phyloP scores from a whole-genome alignment of 2,329 filamentous ascomycete species.

The Ophiobolus disseminans region DNA sequence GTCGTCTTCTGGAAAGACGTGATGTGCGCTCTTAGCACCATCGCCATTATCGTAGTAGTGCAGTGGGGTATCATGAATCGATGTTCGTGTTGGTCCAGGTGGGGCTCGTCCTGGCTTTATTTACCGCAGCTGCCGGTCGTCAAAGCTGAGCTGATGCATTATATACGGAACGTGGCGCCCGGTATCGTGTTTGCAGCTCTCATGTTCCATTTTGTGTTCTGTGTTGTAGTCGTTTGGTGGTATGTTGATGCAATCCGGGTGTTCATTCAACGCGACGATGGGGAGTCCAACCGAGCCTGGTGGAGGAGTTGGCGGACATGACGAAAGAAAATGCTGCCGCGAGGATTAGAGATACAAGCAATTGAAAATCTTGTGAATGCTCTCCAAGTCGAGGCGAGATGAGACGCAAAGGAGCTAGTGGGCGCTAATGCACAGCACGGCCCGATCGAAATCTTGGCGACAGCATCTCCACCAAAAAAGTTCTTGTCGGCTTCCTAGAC shows the following conservation, averaged over 20 bases:
- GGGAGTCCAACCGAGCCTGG: slow-evolving; percentile 14
- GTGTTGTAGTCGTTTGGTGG: slow-evolving; percentile 16
- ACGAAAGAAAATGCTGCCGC: too few species aligned
- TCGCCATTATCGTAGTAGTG: slow-evolving; percentile 17
- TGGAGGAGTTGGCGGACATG: background rate
- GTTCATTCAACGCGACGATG: slow-evolving; percentile 27
- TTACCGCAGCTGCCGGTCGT: slow-evolving; percentile 22
- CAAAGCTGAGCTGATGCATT: slow-evolving; percentile 21
- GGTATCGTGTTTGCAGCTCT: slow-evolving; percentile 22
- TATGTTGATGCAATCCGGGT: slow-evolving; percentile 28
- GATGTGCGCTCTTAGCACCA: slow-evolving; percentile 15
- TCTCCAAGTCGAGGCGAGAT: background rate
- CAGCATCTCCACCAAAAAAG: slow-evolving; percentile 12
- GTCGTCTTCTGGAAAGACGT: slow-evolving; percentile 25
- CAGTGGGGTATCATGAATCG: slow-evolving; percentile 29
- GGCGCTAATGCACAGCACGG: slow-evolving; percentile 1
- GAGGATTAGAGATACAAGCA: background rate
- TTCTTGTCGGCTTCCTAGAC: slow-evolving; percentile 6
- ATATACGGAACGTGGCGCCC: slow-evolving; percentile 17
- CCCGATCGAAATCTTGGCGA: slow-evolving; percentile 5
- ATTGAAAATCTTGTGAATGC: background rate
- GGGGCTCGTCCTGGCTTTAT: slow-evolving; percentile 19
- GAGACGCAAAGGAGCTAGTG: background rate
- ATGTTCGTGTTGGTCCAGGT: slow-evolving; percentile 25
- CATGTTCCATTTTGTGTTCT: slow-evolving; percentile 24